Evolutionary conservation across 257 asterid genomes (phyloP), one percentile per base, ranked within the genome.

Genomic region (Asclepias syriaca): DNA sequence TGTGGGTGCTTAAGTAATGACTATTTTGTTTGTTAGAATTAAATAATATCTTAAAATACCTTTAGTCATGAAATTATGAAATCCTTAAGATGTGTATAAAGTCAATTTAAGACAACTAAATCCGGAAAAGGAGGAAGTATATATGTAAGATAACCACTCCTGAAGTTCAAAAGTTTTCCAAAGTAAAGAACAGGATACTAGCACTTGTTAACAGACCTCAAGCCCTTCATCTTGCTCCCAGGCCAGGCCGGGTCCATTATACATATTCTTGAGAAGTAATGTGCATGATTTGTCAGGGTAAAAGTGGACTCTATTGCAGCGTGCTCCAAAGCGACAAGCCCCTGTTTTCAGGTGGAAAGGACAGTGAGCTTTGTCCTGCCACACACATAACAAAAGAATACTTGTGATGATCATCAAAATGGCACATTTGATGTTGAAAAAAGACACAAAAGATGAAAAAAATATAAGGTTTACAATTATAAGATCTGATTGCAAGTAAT

Each of bases 201-300:
- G 91, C 96, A 82, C 96, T 81, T 83, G 93, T 82, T 88, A 91
- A 94, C 99, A 94, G 99, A 94, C 99, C 99, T 94, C 99, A 81
- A 94, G 99, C 85, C 96, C 95, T 83, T 94, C 99, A 78, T 94
- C 99, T 83, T 89, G 98, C 87, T 91, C 99, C 99, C 97, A 94
- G 70, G 95, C 92, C 74, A 91, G 90, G 73, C 98, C 99, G 79
- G 97, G 98, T 73, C 99, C 98, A 34, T 69, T 84, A 71, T 94
- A 94, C 98, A 94, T 94, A 85, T 91, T 91, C 87, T 89, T 94
- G 74, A 94, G 81, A 49, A 94, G 95, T 81, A 94, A 69, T 63
- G 98, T 94, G 85, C 98, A 89, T 54, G 99, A 88, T 80, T 87
- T 88, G 81, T 94, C 92, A 50, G 99, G 99, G 83, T 91, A 94